Conservation (phyloP, 1,284 basidiomycete genomes). For the Austroboletus novae-zelandiae region DNA sequence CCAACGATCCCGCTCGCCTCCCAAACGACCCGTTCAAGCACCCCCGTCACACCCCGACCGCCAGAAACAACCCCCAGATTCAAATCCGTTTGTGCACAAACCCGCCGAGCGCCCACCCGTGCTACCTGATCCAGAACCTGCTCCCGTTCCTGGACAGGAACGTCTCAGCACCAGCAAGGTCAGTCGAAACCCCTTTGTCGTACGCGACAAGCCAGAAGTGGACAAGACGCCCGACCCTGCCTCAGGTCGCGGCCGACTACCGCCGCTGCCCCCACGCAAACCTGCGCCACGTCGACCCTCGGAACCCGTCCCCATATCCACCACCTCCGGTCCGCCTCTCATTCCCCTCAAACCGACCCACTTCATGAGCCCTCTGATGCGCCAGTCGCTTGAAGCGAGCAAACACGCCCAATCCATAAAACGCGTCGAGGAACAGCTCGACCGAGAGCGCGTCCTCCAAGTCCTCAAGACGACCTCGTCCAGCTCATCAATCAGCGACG, state of each 20-base stretch:
- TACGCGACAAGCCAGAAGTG: slow-evolving; percentile 18
- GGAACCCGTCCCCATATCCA: slow-evolving; percentile 8
- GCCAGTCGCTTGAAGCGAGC: slow-evolving; percentile 66
- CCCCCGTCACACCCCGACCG: slow-evolving; percentile 26
- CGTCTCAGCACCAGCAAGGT: slow-evolving; percentile 21
- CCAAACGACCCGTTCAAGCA: slow-evolving; percentile 16
- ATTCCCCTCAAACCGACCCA: slow-evolving; percentile 36
- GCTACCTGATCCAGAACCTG: slow-evolving; percentile 16
- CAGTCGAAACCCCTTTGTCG: slow-evolving; percentile 33
- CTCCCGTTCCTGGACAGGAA: slow-evolving; percentile 20
- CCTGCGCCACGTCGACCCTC: slow-evolving; percentile 25
- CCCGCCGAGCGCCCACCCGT: slow-evolving; percentile 14
- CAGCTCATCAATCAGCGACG: slow-evolving; percentile 18
- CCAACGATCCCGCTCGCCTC: slow-evolving; percentile 16
- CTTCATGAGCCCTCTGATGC: slow-evolving; percentile 57
- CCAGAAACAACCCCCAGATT: slow-evolving; percentile 22
- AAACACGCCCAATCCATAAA: slow-evolving; percentile 67
- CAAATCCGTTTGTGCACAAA: slow-evolving; percentile 27
- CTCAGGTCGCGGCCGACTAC: slow-evolving; percentile 19
- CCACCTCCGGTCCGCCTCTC: slow-evolving; percentile 11
- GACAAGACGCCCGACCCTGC: slow-evolving; percentile 8
- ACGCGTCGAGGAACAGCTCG: slow-evolving; percentile 62
- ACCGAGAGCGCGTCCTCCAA: slow-evolving; percentile 65
- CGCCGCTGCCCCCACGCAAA: slow-evolving; percentile 37
- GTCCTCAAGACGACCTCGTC: slow-evolving; percentile 50